Evolutionary conservation across 306 rosid species (phyloP).

Genomic region (Rubus parviflorus): DNA sequence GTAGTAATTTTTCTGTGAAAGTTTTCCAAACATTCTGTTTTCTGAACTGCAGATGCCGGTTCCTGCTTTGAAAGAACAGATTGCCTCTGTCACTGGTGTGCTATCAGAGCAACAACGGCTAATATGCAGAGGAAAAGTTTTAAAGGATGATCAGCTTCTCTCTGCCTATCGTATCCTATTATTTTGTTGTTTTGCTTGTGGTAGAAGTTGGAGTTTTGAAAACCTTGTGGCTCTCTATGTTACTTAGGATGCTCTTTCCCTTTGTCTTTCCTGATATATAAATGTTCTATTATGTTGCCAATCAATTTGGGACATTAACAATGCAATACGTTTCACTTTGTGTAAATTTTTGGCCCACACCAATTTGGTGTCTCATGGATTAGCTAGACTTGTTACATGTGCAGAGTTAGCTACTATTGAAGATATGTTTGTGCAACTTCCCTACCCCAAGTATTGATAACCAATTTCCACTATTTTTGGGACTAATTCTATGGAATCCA

Average conservation of each 20-base stretch:
- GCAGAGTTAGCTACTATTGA: too few species aligned
- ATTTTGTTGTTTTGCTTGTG: constrained; percentile 5
- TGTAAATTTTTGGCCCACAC: too few species aligned
- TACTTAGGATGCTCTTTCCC: background rate
- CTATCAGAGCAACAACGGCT: constrained; percentile 59
- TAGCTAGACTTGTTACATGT: too few species aligned
- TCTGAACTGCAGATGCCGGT: constrained; percentile 79
- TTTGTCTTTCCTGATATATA: background rate
- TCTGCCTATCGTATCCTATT: constrained; percentile 67
- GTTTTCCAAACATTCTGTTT: constrained; percentile 13
- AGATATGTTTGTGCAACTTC: too few species aligned
- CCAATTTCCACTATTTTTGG: too few species aligned
- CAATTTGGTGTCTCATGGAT: too few species aligned
- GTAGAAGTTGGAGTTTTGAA: constrained; percentile 3
- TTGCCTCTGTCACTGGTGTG: constrained; percentile 68
- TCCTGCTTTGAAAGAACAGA: constrained; percentile 59
- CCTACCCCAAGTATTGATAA: too few species aligned
- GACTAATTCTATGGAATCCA: too few species aligned
- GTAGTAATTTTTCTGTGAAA: background rate
- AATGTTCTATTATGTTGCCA: background rate
- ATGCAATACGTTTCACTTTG: background rate
- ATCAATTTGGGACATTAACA: background rate
- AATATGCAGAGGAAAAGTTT: constrained; percentile 69
- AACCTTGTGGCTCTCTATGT: background rate
- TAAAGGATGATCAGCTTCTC: constrained; percentile 64